A percentile compares a stretch with the other conserved stretches of the same genome.
Conservation (phyloP, 1,139 yeast genomes). For the Saccharomyces hybrid region DNA sequence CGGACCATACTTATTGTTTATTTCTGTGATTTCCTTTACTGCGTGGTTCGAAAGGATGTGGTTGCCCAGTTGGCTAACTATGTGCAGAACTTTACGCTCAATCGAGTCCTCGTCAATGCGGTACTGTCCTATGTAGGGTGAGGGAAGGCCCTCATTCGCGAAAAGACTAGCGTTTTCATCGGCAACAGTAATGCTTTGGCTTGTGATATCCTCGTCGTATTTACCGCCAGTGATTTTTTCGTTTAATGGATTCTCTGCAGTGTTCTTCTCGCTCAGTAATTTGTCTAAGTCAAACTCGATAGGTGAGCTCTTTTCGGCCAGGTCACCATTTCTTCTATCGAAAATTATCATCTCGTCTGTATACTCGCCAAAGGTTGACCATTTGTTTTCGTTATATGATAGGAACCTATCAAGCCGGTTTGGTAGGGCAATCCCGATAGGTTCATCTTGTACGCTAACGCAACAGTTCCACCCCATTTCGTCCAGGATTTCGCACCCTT, state of each 20-base stretch:
- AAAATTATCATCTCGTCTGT: constrained; percentile 17
- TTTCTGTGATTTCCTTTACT: constrained; percentile 48
- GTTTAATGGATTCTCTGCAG: constrained; percentile 15
- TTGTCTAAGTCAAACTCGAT: constrained; percentile 16
- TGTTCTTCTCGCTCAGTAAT: constrained; percentile 18
- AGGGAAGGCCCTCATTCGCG: not conserved
- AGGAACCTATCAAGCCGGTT: constrained; percentile 25
- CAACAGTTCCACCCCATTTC: constrained; percentile 71
- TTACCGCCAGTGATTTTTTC: constrained; percentile 11
- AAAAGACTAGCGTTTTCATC: constrained; percentile 16
- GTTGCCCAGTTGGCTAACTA: constrained; percentile 56
- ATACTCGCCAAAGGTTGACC: constrained; percentile 15
- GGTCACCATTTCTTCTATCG: constrained; percentile 12
- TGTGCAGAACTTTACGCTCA: constrained; percentile 43
- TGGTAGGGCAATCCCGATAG: constrained; percentile 56
- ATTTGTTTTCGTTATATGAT: constrained; percentile 22
- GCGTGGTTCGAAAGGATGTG: constrained; percentile 60
- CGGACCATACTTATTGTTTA: constrained; percentile 48
- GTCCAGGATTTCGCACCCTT: constrained; percentile 81
- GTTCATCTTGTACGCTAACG: constrained; percentile 43
- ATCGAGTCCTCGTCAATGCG: not conserved
- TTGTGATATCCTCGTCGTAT: constrained; percentile 12
- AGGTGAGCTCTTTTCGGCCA: constrained; percentile 12
- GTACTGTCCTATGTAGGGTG: not conserved
- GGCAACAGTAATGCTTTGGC: constrained; percentile 5